Evolutionary conservation across 177 flowering plant genomes (phyloP).

Genomic region (Telopea speciosissima): DNA sequence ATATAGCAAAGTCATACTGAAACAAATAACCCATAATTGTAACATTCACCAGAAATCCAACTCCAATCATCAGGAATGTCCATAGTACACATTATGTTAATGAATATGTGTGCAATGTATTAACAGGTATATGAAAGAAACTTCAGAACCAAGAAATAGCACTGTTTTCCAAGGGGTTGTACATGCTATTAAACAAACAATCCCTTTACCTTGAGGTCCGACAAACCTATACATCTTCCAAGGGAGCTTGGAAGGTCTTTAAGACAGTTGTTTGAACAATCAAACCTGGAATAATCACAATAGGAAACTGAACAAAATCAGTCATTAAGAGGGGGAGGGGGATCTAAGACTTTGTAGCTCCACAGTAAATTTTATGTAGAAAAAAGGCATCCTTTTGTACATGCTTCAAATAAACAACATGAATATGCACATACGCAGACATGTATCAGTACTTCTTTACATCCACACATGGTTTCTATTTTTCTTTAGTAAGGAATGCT

Average conservation of each 20-base stretch:
- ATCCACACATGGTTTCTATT: not conserved
- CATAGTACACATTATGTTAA: not conserved
- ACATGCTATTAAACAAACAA: not conserved
- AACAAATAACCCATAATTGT: too few species aligned
- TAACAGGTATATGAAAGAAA: not conserved
- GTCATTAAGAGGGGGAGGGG: not conserved
- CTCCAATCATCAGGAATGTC: not conserved
- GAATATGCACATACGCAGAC: not conserved
- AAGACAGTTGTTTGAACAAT: conserved; percentile 84
- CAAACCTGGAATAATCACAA: conserved; percentile 48
- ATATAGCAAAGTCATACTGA: not conserved
- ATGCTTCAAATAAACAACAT: not conserved
- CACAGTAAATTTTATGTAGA: not conserved
- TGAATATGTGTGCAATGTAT: not conserved
- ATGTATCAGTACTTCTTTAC: not conserved
- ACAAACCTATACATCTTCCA: conserved; percentile 62
- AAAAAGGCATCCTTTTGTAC: not conserved
- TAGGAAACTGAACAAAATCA: conserved; percentile 3
- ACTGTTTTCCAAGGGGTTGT: not conserved
- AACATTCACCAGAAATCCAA: not conserved
- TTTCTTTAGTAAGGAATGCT: too few species aligned
- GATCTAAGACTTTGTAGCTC: not conserved
- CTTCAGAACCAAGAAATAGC: not conserved
- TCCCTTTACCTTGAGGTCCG: conserved; percentile 73
- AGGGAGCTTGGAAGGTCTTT: conserved; percentile 70